Conservation (phyloP, 305 asterid species). For the Solanum hybrid region DNA sequence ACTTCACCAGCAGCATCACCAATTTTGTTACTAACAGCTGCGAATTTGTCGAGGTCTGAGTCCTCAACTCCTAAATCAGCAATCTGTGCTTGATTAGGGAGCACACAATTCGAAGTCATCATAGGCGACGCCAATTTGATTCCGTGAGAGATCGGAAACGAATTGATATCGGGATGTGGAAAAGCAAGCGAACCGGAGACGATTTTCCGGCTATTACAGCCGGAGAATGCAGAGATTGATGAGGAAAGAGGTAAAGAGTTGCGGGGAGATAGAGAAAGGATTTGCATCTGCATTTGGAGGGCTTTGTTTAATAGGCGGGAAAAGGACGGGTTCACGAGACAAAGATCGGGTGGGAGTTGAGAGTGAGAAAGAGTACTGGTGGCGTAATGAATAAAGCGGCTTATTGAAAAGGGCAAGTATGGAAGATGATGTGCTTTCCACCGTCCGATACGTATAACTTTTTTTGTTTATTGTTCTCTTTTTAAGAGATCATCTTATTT, state of each 20-base stretch:
- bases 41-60: constrained; percentile 52
- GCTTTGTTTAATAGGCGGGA: background rate
- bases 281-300: constrained; percentile 34
- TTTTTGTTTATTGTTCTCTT: no score
- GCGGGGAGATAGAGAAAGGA: constrained; percentile 31
- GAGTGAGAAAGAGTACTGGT: background rate
- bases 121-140: constrained; percentile 9
- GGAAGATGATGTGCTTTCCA: background rate
- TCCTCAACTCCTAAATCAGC: constrained; percentile 24
- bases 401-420: background rate
- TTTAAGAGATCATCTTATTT: no score
- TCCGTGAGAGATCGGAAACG: constrained; percentile 10
- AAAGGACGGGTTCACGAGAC: background rate
- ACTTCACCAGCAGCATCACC: constrained; percentile 92
- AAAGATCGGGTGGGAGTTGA: background rate
- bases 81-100: constrained; percentile 16
- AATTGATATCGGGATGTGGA: background rate
- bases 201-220: background rate
- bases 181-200: background rate
- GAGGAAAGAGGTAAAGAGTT: constrained; percentile 12
- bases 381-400: background rate
- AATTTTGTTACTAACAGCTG: constrained; percentile 52
- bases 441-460: background rate
- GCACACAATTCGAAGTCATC: constrained; percentile 32
- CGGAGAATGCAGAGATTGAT: background rate